These are phyloP conservation scores for Nelumbo lutea DNA, from an alignment of 164 flowering plant genomes.

Conservation along the genomic window DNA sequence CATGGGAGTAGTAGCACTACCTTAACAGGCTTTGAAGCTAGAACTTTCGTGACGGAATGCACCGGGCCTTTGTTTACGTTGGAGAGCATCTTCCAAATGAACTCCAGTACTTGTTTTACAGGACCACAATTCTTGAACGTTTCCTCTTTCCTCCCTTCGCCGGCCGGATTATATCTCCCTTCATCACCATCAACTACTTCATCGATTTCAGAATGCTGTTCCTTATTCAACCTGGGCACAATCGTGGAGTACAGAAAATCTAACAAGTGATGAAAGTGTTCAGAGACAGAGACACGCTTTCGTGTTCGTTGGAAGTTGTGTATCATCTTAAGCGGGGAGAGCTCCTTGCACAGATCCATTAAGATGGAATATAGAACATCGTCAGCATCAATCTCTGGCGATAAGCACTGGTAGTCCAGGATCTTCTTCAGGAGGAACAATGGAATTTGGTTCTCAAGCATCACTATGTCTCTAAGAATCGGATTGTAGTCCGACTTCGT, in stretches of 20 bases:
- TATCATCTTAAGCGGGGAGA: conserved; percentile 28
- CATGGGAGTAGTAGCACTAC: too few relatives aligned
- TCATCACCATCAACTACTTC: neutral
- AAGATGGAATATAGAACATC: conserved; percentile 25
- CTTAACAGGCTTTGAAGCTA: conserved; percentile 1
- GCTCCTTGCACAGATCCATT: conserved; percentile 26
- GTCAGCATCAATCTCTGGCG: conserved; percentile 14
- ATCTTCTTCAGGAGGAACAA: conserved; percentile 18
- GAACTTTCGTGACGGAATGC: neutral
- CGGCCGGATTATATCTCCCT: neutral
- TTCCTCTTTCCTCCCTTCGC: neutral
- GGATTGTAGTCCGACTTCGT: conserved; percentile 18
- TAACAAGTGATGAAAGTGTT: conserved; percentile 23
- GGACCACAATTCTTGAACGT: neutral
- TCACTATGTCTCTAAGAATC: conserved; percentile 24
- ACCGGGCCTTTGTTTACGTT: conserved; percentile 11
- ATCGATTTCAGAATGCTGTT: neutral
- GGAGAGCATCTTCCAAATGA: conserved; percentile 4
- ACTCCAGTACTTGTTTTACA: conserved; percentile 1
- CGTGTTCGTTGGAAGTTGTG: neutral
- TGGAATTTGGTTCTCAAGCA: conserved; percentile 34
- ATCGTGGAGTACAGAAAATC: conserved; percentile 27
- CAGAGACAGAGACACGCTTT: neutral
- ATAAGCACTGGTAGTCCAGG: conserved; percentile 8
- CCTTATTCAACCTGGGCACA: conserved; percentile 4